Base-by-base conservation (phyloP, 495 filamentous ascomycete genomes). In the Podospora pseudopauciseta region DNA sequence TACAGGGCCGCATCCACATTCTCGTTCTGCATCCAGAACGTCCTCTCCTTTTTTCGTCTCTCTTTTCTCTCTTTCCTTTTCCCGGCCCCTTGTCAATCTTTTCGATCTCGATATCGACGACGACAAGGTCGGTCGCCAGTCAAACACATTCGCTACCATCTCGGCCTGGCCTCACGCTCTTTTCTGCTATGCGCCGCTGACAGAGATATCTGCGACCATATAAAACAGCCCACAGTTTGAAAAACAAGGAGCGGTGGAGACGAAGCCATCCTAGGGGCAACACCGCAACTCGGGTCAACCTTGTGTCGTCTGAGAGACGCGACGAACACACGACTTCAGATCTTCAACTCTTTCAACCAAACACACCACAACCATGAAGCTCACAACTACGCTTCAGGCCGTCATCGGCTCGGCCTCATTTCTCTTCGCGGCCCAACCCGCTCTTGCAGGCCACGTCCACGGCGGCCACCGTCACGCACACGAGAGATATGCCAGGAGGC, bases 351-450 rank as follows among this genome's bases (percentile, higher is more conserved):
- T 53, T 63, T 69, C 63, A n/a, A 34, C 23, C 60, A 39, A 39
- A 39, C 34, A 39, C 34, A 39, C 34, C 34, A 26, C 58, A 9
- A 68, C 64, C 4, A 86, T 86, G 84, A 85, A 79, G 76, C 68
- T 83, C 77, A 74, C 79, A 54, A 81, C 81, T 34, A 82, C 81
- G 67, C 74, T 83, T 68, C 78, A 82, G 68, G 77, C 81, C 74
- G 80, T 79, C 70, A 62, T 86, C 65, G 82, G 80, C 74, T 80
- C 82, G 72, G 82, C 81, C 64, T 68, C 79, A n/a, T 57, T 85
- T 23, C 70, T 85, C 34, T 73, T 84, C 65, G 74, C 76, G 26
- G 72, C 75, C 60, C 76, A 76, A 16, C 72, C 74, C 7, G 77
- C 68, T 60, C 61, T 73, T 23, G 76, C 77, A 20, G 74, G 71